Base-by-base conservation (phyloP, 1,284 basidiomycete genomes). In the Melampsora americana region DNA sequence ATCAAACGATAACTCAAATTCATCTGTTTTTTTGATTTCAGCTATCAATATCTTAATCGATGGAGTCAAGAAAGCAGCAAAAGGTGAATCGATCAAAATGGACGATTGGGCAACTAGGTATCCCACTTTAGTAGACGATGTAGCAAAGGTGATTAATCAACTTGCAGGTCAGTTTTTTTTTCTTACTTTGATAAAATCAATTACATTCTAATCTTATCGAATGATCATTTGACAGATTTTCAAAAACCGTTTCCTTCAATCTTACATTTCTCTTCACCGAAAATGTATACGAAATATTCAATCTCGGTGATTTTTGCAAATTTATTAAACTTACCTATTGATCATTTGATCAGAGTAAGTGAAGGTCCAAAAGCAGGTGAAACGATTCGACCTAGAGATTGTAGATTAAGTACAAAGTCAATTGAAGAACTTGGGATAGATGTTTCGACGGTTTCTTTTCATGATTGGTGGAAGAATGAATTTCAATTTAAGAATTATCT, bases 31-130 rank as follows among this genome's bases (percentile, higher is more conserved):
- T 39, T 59, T 50, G 64, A 5, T 64, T 42, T 20, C 26, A 73
- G 91, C 92, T 0, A 86, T 93, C 77, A 93, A 93, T 80, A 86
- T 90, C 77, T 85, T 93, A 14, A 81, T 92, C 30, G 91, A 93
- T 81, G 84, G 92, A 61, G 90, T 93, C 0, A 84, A 87, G 80
- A 90, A 89, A 80, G 89, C 89, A 9, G 89, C 89, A 1, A 35
- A 20, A 7, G 78, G 78, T 5, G 91, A 91, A 83, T 84, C 84
- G 66, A 91, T 91, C 84, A 90, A 87, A 81, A 93, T 93, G 92
- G 92, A 93, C 80, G 90, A 93, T 82, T 92, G 88, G 81, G 91
- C 90, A 16, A 90, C 88, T 23, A 86, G 92, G 26, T 92, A 89
- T 83, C 91, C 92, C 0, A 92, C 91, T 35, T 90, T 90, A 79